These are phyloP conservation scores for Acorus calamus DNA, from an alignment of 106 monocot species.

Conservation along the genomic window DNA sequence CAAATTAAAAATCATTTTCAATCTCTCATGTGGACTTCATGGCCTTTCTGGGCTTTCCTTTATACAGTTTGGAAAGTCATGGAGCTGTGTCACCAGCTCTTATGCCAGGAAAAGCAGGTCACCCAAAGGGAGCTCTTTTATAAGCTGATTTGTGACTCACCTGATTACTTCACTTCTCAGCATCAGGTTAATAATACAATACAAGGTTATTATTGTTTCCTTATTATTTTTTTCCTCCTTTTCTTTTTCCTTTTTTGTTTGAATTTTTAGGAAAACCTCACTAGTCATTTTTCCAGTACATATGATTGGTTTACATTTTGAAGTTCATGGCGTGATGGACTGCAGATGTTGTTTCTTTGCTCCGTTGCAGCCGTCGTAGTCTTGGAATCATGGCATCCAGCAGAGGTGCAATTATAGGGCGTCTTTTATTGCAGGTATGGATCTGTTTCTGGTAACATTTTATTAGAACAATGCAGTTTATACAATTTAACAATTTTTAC, in stretches of 20 bases:
- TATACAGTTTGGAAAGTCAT: constrained; percentile 85
- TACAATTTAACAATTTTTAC: neutral
- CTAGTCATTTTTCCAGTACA: neutral
- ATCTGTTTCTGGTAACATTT: neutral
- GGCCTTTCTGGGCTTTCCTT: neutral
- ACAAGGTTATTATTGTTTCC: constrained; percentile 41
- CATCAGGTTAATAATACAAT: constrained; percentile 51
- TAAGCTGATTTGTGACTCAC: constrained; percentile 77
- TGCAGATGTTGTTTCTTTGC: constrained; percentile 79
- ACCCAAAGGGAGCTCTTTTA: constrained; percentile 94
- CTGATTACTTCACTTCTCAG: constrained; percentile 72
- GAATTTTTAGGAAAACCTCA: neutral
- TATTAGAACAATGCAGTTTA: neutral
- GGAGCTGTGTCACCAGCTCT: constrained; percentile 56
- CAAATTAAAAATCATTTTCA: too few species aligned
- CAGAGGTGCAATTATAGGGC: constrained; percentile 74
- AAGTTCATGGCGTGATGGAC: neutral
- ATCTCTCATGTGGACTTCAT: too few species aligned
- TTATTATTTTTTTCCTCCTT: too few species aligned
- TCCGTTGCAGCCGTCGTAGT: constrained; percentile 72
- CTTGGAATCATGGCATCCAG: constrained; percentile 88
- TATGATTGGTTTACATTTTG: too few species aligned
- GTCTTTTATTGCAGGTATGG: constrained; percentile 51
- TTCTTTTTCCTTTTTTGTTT: neutral
- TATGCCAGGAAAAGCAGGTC: constrained; percentile 56